These are phyloP conservation scores for Aspergillus ochraceus DNA, from an alignment of 2,329 filamentous ascomycete genomes.

Conservation along the genomic window DNA sequence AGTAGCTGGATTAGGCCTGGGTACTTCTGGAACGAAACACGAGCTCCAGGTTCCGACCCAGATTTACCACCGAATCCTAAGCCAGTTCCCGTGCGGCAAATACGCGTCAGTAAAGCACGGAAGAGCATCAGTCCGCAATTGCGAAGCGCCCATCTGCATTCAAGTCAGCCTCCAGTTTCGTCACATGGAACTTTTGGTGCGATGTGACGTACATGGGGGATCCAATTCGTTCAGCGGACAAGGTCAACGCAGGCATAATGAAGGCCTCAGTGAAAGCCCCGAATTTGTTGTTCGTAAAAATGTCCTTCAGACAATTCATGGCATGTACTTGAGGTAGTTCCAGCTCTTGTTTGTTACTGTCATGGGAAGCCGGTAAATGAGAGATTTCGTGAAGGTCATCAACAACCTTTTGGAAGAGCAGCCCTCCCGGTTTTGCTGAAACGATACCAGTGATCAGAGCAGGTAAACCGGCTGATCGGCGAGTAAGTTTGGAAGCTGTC, in stretches of 20 bases:
- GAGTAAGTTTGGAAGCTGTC: constrained; percentile 76
- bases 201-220: constrained; percentile 65
- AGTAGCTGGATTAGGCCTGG: constrained; percentile 39
- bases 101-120: constrained; percentile 75
- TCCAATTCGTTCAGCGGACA: constrained; percentile 78
- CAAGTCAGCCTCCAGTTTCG: constrained; percentile 15
- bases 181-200: background rate
- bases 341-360: constrained; percentile 41
- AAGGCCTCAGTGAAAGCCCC: constrained; percentile 71
- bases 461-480: constrained; percentile 88
- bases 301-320: constrained; percentile 87
- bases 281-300: constrained; percentile 81
- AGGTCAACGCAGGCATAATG: constrained; percentile 69
- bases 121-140: constrained; percentile 92
- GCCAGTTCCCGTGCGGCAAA: constrained; percentile 44
- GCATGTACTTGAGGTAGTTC: constrained; percentile 89
- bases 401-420: constrained; percentile 43
- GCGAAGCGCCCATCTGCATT: constrained; percentile 77
- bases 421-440: constrained; percentile 56
- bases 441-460: constrained; percentile 81
- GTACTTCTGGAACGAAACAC: constrained; percentile 43
- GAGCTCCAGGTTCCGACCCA: constrained; percentile 46
- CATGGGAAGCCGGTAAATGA: constrained; percentile 29
- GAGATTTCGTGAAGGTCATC: constrained; percentile 42
- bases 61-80: constrained; percentile 49